Conservation (phyloP, 2,329 filamentous ascomycete species). For the Cylindrodendrum hubeiense region DNA sequence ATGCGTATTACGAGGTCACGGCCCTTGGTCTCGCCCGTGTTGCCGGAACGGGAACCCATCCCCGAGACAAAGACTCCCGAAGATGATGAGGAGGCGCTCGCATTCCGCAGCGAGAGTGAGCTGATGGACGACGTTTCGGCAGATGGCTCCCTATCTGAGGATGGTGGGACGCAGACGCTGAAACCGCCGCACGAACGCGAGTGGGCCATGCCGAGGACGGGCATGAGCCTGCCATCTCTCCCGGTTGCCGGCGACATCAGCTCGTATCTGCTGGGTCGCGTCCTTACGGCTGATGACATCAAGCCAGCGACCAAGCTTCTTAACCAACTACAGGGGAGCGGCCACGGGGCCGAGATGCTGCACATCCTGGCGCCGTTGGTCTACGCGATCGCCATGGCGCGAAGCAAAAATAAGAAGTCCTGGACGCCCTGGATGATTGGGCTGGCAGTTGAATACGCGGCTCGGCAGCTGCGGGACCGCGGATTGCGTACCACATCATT, state of each 20-base stretch:
- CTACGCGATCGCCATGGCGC: conserved; percentile 86
- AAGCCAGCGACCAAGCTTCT: conserved; percentile 89
- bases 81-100: conserved; percentile 57
- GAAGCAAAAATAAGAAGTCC: conserved; percentile 77
- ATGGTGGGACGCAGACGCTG: conserved; percentile 32
- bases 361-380: conserved; percentile 91
- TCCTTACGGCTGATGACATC: conserved; percentile 95
- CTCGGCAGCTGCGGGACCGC: conserved; percentile 82
- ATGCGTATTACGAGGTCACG: conserved; percentile 86
- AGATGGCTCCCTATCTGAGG: conserved; percentile 44
- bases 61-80: conserved; percentile 68
- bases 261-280: conserved; percentile 87
- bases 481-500: conserved; percentile 86
- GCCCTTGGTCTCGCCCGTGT: conserved; percentile 83
- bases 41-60: conserved; percentile 88
- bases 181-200: conserved; percentile 63
- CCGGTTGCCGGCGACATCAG: conserved; percentile 87
- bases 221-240: conserved; percentile 84
- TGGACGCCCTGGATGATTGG: conserved; percentile 96
- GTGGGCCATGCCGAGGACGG: conserved; percentile 96
- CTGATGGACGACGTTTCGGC: conserved; percentile 56
- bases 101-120: conserved; percentile 54
- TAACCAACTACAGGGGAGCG: conserved; percentile 81
- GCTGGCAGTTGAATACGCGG: conserved; percentile 85
- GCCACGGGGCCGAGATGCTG: conserved; percentile 86